Conservation (phyloP, 169 alveolate genomes). For the Plasmodium malariae region DNA sequence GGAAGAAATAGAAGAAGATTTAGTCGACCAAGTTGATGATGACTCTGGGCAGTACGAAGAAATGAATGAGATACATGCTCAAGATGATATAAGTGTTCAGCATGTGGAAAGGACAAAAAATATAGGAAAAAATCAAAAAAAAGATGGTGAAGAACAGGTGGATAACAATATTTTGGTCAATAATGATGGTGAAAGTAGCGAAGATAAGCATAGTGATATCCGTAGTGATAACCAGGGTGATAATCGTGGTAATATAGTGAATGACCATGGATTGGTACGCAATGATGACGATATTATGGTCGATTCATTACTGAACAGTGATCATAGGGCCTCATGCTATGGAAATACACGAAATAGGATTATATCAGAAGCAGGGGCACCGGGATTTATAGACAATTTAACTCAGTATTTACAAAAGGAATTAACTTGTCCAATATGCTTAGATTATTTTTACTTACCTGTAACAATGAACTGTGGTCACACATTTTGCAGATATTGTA, state of each 20-base stretch:
- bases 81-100: not conserved
- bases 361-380: conserved; percentile 4
- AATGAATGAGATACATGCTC: not conserved
- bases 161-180: not conserved
- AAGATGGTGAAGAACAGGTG: not conserved
- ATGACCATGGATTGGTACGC: too few relatives aligned
- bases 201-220: not conserved
- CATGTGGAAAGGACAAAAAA: not conserved
- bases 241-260: too few relatives aligned
- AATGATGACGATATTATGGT: conserved; percentile 13
- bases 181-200: not conserved
- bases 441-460: conserved; percentile 90
- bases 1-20: not conserved
- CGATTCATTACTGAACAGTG: conserved; percentile 1
- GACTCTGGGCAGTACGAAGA: not conserved
- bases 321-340: not conserved
- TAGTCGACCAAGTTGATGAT: not conserved
- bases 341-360: conserved; percentile 19
- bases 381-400: conserved; percentile 12
- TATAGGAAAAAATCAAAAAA: not conserved
- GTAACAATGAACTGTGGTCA: conserved; percentile 93
- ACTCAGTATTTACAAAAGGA: conserved; percentile 79
- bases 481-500: conserved; percentile 93
- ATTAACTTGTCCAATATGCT: conserved; percentile 91
- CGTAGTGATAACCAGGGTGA: not conserved